Evolutionary conservation across 805 yeast species (phyloP), one percentile per base, ranked within the genome.

Genomic region (Suhomyces sp.): DNA sequence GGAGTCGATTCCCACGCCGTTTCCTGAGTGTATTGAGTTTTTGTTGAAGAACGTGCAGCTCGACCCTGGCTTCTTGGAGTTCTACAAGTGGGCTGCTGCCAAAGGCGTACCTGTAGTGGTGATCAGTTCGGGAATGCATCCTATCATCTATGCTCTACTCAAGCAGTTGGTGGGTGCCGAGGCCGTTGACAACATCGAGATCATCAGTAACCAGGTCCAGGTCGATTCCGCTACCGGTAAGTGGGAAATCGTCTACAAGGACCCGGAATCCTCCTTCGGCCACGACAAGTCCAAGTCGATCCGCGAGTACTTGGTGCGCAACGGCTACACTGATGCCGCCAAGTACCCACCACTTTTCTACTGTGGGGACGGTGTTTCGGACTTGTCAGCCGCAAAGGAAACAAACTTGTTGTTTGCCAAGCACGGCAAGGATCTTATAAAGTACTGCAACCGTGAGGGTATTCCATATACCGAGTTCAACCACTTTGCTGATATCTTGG

Each of bases 351-450:
- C 77, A 40, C 79, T 90, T 61, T 90, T 93, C 68, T 94, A 94
- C 76, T 89, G 96, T 65, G 99, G 99, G 54, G 99, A 94, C 69
- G 99, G 99, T 58, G 97, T 94, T 31, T 86, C 96, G 46, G 99
- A 94, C 70, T 77, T 94, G 60, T 83, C 90, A 53, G 99, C 99
- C 23, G 97, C 98, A 23, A 86, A 88, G 65, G 97, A 94, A 70
- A 91, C 99, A 41, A 93, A 94, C 69, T 77, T 93, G 60, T 74
- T 94, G 59, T 94, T 93, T 71, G 99, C 99, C 46, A 93, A 91
- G 74, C 83, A 84, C 58, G 99, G 97, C 48, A 84, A 87, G 63
- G 98, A 94, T 67, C 80, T 94, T 61, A 87, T 93, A 60, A 86
- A 85, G 40, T 93, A 84, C 74, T 94, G 98, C 73, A 80, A 79